phyloP scores from a whole-genome alignment of 202 grass and related monocot species.

The Cymbopogon flexuosus region DNA sequence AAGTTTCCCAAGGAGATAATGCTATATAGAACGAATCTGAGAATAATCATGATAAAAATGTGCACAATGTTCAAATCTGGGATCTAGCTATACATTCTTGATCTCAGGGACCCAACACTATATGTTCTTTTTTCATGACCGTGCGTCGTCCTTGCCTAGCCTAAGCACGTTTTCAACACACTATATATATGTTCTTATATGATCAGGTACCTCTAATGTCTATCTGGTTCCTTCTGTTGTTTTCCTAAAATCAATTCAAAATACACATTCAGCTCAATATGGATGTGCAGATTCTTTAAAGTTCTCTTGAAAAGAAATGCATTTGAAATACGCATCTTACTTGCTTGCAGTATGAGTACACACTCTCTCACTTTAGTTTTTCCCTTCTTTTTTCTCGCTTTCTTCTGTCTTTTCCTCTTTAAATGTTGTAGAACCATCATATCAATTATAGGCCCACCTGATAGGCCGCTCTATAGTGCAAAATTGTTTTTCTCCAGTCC shows the following conservation, averaged over 20 bases:
- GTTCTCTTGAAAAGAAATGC: neutral
- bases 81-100: neutral
- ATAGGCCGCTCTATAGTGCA: neutral
- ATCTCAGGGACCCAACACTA: neutral
- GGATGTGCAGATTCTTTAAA: neutral
- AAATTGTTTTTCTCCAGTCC: neutral
- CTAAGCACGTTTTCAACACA: neutral
- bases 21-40: neutral
- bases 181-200: neutral
- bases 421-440: conserved; percentile 1
- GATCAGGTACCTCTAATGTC: neutral
- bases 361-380: neutral
- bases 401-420: neutral
- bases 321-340: neutral
- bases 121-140: neutral
- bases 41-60: neutral
- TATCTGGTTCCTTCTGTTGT: neutral
- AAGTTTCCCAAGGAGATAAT: neutral
- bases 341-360: conserved; percentile 1
- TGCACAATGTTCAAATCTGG: neutral
- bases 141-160: neutral
- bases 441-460: conserved; percentile 10
- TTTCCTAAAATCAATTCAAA: neutral
- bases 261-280: neutral
- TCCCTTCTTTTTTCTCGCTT: neutral